phyloP scores from a whole-genome alignment of 2,329 filamentous ascomycete species.

The Capronia americana region DNA sequence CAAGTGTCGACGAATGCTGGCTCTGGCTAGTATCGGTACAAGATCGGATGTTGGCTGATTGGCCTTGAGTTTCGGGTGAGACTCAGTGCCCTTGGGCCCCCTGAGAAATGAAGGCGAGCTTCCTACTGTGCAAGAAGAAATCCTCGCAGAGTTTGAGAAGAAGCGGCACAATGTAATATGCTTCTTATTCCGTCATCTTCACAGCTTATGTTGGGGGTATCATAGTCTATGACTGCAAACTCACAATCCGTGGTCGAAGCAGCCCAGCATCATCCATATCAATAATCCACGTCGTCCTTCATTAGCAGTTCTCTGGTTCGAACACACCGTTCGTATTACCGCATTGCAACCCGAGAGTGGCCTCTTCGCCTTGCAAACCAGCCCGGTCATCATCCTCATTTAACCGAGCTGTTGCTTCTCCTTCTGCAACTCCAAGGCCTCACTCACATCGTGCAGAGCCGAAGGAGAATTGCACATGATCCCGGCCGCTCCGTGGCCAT shows the following conservation, averaged over 20 bases:
- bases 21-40: too few species aligned
- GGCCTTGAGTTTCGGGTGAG: too few species aligned
- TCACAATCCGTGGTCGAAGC: not conserved
- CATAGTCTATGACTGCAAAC: slow-evolving; percentile 6
- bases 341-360: not conserved
- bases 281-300: not conserved
- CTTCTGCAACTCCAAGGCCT: slow-evolving; percentile 17
- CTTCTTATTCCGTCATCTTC: not conserved
- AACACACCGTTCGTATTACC: not conserved
- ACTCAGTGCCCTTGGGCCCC: too few species aligned
- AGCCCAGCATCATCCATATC: slow-evolving; percentile 4
- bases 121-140: not conserved
- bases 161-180: not conserved
- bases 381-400: not conserved
- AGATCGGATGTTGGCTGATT: too few species aligned
- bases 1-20: too few species aligned
- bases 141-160: not conserved
- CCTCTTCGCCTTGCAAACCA: not conserved
- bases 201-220: slow-evolving; percentile 2
- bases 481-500: slow-evolving; percentile 12
- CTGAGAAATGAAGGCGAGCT: too few species aligned
- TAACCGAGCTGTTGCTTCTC: not conserved
- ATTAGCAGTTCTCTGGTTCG: not conserved
- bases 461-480: slow-evolving; percentile 19
- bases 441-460: slow-evolving; percentile 16